phyloP scores from a whole-genome alignment of 2,329 filamentous ascomycete species.

The Dactylella cylindrospora region DNA sequence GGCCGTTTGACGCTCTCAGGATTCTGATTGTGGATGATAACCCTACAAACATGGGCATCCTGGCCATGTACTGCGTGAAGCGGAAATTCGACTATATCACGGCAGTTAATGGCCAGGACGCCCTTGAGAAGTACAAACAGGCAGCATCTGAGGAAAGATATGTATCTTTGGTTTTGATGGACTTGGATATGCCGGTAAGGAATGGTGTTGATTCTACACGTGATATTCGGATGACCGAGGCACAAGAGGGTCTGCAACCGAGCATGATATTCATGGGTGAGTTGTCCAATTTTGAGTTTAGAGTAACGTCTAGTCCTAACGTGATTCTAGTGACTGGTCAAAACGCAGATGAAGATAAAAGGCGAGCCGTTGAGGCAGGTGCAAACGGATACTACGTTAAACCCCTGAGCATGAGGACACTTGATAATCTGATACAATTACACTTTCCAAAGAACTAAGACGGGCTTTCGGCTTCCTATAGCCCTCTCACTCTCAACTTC shows the following conservation, averaged over 20 bases:
- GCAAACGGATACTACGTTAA: conserved; percentile 42
- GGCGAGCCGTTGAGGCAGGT: conserved; percentile 21
- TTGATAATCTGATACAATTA: conserved; percentile 35
- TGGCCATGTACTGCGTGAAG: conserved; percentile 56
- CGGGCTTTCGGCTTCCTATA: too few species aligned
- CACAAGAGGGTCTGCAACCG: conserved; percentile 44
- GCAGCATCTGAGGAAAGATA: conserved; percentile 48
- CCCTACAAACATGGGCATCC: conserved; percentile 56
- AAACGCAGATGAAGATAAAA: conserved; percentile 35
- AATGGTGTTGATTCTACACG: conserved; percentile 53
- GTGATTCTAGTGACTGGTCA: conserved; percentile 29
- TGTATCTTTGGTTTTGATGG: conserved; percentile 55
- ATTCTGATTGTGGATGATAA: conserved; percentile 57
- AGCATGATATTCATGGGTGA: conserved; percentile 40
- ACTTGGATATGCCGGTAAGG: conserved; percentile 55
- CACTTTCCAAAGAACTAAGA: conserved; percentile 23
- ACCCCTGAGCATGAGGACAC: conserved; percentile 37
- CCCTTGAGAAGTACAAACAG: conserved; percentile 52
- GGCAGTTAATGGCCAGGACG: conserved; percentile 55
- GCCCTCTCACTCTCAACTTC: too few species aligned
- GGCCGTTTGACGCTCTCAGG: conserved; percentile 4
- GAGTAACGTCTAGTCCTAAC: neutral
- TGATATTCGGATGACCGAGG: conserved; percentile 53
- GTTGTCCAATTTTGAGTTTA: neutral
- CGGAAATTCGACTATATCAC: conserved; percentile 54